These are phyloP conservation scores for Pisolithus thermaeus DNA, from an alignment of 1,284 basidiomycete species.

Conservation along the genomic window DNA sequence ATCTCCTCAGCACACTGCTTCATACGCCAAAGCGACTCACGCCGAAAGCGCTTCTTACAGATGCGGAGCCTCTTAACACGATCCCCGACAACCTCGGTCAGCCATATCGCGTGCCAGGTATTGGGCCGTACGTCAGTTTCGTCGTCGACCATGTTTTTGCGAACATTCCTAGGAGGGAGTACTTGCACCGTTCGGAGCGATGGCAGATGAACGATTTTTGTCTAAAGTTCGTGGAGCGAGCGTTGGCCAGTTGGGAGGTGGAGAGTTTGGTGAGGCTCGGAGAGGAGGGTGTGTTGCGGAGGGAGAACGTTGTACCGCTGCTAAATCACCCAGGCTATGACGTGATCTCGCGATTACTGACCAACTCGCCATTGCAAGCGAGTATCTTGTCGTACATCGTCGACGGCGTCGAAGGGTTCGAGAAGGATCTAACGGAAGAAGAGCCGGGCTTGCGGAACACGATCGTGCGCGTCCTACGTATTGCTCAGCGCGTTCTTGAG, in stretches of 20 bases:
- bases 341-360: conserved; percentile 76
- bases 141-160: conserved; percentile 87
- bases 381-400: conserved; percentile 74
- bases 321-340: conserved; percentile 86
- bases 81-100: conserved; percentile 74
- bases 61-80: conserved; percentile 61
- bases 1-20: conserved; percentile 75
- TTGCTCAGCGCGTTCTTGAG: conserved; percentile 77
- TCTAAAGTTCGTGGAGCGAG: conserved; percentile 81
- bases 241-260: conserved; percentile 77
- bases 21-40: conserved; percentile 70
- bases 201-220: conserved; percentile 87
- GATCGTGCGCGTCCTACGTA: conserved; percentile 77
- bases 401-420: conserved; percentile 73
- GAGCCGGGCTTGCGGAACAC: conserved; percentile 70
- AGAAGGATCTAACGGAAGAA: conserved; percentile 61
- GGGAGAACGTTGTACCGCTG: conserved; percentile 48
- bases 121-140: conserved; percentile 76
- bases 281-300: conserved; percentile 46
- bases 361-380: conserved; percentile 63
- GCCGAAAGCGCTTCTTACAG: conserved; percentile 51
- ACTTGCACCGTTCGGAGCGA: conserved; percentile 66
- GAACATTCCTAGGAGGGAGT: conserved; percentile 68
- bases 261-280: conserved; percentile 51
- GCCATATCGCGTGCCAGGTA: conserved; percentile 70